Percentiles rank a stretch among this genome's conserved stretches.
Conservation (phyloP, 805 yeast species). For the Candida coquimbonensis region DNA sequence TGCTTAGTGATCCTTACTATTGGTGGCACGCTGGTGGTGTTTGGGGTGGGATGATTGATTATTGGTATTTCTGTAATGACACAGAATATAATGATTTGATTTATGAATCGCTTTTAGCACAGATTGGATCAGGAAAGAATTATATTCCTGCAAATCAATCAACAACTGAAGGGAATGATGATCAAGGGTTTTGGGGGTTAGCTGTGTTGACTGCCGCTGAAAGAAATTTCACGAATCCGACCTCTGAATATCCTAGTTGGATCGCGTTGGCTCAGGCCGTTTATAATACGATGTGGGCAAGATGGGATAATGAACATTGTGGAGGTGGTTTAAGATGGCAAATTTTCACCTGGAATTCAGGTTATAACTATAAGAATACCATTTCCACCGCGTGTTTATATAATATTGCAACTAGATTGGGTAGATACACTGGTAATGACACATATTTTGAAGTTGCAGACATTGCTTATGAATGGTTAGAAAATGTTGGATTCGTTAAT, state of each 20-base stretch:
- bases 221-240: conserved; percentile 50
- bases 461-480: conserved; percentile 54
- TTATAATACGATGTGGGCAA: conserved; percentile 52
- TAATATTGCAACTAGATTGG: conserved; percentile 56
- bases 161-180: conserved; percentile 68
- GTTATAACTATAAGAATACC: conserved; percentile 59
- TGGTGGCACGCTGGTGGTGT: conserved; percentile 97
- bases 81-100: conserved; percentile 54
- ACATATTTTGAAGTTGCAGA: conserved; percentile 49
- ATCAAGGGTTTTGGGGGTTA: conserved; percentile 70
- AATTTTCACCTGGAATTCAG: conserved; percentile 64
- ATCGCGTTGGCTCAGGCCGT: conserved; percentile 54
- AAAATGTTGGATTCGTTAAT: conserved; percentile 39
- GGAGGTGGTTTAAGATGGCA: conserved; percentile 71
- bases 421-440: conserved; percentile 50
- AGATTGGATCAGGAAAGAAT: conserved; percentile 42
- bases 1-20: conserved; percentile 68
- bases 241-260: conserved; percentile 45
- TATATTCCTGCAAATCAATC: conserved; percentile 59
- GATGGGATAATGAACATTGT: conserved; percentile 54
- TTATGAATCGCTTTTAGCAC: conserved; percentile 46
- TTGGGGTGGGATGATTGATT: conserved; percentile 59
- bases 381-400: conserved; percentile 59
- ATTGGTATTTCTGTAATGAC: conserved; percentile 65
- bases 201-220: conserved; percentile 62